These are phyloP conservation scores for Diaporthe nobilis DNA, from an alignment of 2,329 filamentous ascomycete genomes.

Conservation along the genomic window DNA sequence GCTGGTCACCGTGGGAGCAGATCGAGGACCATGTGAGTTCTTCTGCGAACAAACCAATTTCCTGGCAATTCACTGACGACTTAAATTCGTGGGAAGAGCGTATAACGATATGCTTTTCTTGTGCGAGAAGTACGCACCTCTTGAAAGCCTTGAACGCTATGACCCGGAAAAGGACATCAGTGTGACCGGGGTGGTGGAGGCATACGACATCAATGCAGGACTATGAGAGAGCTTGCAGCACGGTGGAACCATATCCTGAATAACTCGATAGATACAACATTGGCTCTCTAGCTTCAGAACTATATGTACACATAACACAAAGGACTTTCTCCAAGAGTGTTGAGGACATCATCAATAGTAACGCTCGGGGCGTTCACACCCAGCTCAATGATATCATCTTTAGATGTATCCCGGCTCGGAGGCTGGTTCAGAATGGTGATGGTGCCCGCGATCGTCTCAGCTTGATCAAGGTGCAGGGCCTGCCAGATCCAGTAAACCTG, in stretches of 20 bases:
- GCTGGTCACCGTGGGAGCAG: constrained; percentile 22
- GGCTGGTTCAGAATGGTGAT: constrained; percentile 45
- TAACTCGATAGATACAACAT: neutral
- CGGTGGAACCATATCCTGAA: neutral
- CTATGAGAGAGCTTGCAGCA: neutral
- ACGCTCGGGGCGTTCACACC: constrained; percentile 10
- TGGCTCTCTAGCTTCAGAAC: too few species aligned
- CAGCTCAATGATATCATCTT: neutral
- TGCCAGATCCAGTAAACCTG: constrained; percentile 50
- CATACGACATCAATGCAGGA: constrained; percentile 7
- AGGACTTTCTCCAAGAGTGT: constrained; percentile 19
- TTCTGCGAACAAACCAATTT: accelerated
- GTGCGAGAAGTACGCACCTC: constrained; percentile 17
- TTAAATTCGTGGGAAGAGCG: neutral
- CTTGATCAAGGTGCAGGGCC: constrained; percentile 41
- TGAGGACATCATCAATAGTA: neutral
- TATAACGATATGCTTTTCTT: constrained; percentile 25
- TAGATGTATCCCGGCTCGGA: constrained; percentile 44
- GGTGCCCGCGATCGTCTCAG: constrained; percentile 44
- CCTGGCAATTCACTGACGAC: neutral
- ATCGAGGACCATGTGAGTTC: constrained; percentile 20
- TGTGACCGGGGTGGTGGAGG: neutral
- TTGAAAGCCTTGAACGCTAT: neutral
- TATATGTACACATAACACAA: constrained; percentile 18
- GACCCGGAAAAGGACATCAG: constrained; percentile 8